Evolutionary conservation across 345 rosid genomes (phyloP), one percentile per base, ranked within the genome.

Genomic region (Toxicodendron radicans): DNA sequence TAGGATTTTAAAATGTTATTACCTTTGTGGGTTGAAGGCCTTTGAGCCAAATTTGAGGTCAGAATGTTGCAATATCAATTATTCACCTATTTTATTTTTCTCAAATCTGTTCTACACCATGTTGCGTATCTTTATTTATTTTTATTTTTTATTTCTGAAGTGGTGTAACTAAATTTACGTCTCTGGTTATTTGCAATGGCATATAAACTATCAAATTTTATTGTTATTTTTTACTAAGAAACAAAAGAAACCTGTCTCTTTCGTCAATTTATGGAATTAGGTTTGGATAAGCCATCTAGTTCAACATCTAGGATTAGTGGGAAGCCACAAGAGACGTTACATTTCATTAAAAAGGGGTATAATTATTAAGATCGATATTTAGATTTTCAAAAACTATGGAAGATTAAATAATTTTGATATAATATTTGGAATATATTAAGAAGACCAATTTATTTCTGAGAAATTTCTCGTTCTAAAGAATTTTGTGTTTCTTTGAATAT

Each of bases 401-500:
- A 48, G 43, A 24, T 52, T 21, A 18, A 20, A 30, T 2, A 53
- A 32, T 18, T 10, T 17, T 30, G 27, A 10, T 33, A 16, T 53
- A 2, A 35, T 54, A 18, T n/a, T 70, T 70, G 48, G 32, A 14
- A 8, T 41, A 1, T 41, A 20, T 21, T 21, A 18, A 20, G 12
- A 13, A 3, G 53, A 41, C 7, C 54, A 21, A 38, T 70, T 20
- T 21, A 56, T 54, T 69, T 13, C 17, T 56, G 53, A 57, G 49
- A 57, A 70, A 23, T 21, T 35, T 58, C 35, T 70, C 27, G 30
- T 32, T 17, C 49, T 59, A 72, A 72, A 60, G 45, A 59, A 43
- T 72, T 10, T 49, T 30, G 41, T 27, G 2, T 72, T 3, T 3
- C 58, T 60, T 72, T 32, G n/a, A n/a, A 48, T 48, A 11, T 60